Evolutionary conservation across 2,329 filamentous ascomycete species (phyloP).

Genomic region (Penicillium sp.): DNA sequence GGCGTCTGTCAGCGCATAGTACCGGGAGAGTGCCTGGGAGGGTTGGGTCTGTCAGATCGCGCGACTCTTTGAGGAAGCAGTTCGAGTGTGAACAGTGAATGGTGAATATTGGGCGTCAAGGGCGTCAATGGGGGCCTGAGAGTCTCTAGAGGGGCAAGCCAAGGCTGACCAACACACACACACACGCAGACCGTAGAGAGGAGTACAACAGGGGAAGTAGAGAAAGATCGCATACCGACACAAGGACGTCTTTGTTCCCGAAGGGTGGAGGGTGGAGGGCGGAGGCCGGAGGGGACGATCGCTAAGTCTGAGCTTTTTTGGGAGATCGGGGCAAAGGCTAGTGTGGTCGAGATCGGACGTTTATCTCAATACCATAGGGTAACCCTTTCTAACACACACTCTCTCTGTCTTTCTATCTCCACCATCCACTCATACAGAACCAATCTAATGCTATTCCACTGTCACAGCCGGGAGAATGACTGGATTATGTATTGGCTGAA

Average conservation of each 20-base stretch:
- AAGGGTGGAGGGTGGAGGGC: background rate
- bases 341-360: conserved; percentile 20
- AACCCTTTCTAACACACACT: no score
- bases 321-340: conserved; percentile 22
- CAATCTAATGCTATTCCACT: no score
- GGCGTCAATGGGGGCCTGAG: conserved; percentile 1
- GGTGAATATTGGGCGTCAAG: conserved; percentile 3
- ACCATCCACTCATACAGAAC: no score
- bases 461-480: background rate
- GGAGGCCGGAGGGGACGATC: conserved; percentile 5
- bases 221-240: background rate
- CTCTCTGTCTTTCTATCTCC: no score
- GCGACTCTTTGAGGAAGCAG: background rate
- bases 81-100: conserved; percentile 3
- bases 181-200: background rate
- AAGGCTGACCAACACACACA: background rate
- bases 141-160: conserved; percentile 6
- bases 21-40: conserved; percentile 4
- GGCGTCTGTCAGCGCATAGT: conserved; percentile 23
- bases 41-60: background rate
- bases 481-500: conserved; percentile 1
- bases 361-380: no score
- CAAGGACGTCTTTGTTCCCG: background rate
- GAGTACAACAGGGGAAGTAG: conserved; percentile 5
- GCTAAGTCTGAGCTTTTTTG: conserved; percentile 26